Percentiles rank a stretch among this genome's conserved stretches.
Conservation (phyloP, 768 basidiomycete species). For the Agrocybe chaxingu region DNA sequence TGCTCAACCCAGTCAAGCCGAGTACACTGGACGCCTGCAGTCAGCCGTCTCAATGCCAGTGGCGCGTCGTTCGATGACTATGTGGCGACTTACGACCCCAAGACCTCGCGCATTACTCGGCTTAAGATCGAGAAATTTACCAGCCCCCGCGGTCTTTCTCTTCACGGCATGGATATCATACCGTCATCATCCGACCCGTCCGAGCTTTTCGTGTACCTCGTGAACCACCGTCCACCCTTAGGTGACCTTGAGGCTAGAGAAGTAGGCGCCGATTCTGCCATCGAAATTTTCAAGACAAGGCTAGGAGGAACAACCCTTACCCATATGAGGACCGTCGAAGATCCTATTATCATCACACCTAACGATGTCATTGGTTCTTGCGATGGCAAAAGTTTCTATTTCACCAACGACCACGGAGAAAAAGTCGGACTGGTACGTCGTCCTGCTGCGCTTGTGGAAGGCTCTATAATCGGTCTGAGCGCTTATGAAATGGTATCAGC, state of each 20-base stretch:
- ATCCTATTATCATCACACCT: slow-evolving; percentile 56
- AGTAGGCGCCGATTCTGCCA: slow-evolving; percentile 66
- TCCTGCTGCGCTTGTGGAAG: not conserved
- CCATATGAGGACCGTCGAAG: slow-evolving; percentile 56
- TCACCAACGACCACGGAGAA: slow-evolving; percentile 63
- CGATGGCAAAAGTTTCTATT: slow-evolving; percentile 62
- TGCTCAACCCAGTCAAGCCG: slow-evolving; percentile 53
- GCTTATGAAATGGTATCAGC: slow-evolving; percentile 9
- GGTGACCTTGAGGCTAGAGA: slow-evolving; percentile 29
- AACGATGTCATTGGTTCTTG: slow-evolving; percentile 69
- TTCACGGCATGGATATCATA: slow-evolving; percentile 72
- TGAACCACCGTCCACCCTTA: slow-evolving; percentile 64
- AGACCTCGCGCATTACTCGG: slow-evolving; percentile 38
- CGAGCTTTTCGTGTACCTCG: slow-evolving; percentile 60
- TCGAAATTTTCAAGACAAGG: slow-evolving; percentile 65
- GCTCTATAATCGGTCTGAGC: not conserved
- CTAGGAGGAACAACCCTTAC: slow-evolving; percentile 40
- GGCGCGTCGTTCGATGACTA: slow-evolving; percentile 46
- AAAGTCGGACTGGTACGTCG: slow-evolving; percentile 53
- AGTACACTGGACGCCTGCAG: slow-evolving; percentile 48
- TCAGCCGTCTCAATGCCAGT: slow-evolving; percentile 30
- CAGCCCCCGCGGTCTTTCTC: slow-evolving; percentile 41
- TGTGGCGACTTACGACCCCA: slow-evolving; percentile 57
- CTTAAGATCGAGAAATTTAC: slow-evolving; percentile 40
- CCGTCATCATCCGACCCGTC: slow-evolving; percentile 43